Evolutionary conservation across 768 basidiomycete species (phyloP).

Genomic region (Pulveroboletus ravenelii): DNA sequence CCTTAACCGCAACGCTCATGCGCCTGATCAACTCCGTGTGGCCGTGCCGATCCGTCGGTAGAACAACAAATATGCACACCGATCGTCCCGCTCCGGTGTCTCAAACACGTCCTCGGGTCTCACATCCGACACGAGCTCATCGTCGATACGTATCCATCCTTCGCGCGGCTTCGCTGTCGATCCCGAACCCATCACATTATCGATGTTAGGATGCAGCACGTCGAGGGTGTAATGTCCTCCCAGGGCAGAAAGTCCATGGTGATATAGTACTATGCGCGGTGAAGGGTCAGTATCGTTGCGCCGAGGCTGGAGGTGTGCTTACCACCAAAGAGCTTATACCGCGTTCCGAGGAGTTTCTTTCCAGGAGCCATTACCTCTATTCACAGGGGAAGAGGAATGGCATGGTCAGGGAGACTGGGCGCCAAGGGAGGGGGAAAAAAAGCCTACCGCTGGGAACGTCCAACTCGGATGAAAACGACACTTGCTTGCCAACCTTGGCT

Average conservation of each 20-base stretch:
- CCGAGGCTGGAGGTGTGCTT: constrained; percentile 14
- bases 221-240: constrained; percentile 96
- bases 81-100: constrained; percentile 46
- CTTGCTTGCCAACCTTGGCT: constrained; percentile 80
- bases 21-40: constrained; percentile 11
- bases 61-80: constrained; percentile 85
- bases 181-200: constrained; percentile 29
- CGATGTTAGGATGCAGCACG: constrained; percentile 71
- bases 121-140: constrained; percentile 80
- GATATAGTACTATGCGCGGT: constrained; percentile 73
- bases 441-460: constrained; percentile 61
- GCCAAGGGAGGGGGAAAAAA: neutral
- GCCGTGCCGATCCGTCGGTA: constrained; percentile 55
- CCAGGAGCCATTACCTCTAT: constrained; percentile 59
- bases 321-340: constrained; percentile 86
- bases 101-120: constrained; percentile 67
- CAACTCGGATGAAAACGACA: constrained; percentile 73
- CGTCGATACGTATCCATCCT: constrained; percentile 92
- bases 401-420: accelerated
- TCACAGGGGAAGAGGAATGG: neutral
- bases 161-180: constrained; percentile 38
- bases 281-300: neutral
- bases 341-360: constrained; percentile 42
- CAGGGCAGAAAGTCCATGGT: constrained; percentile 85
- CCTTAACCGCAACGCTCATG: no score